Percentiles rank a stretch among this genome's conserved stretches.
Conservation (phyloP, 106 monocot genomes). For the Apostasia shenzhenica region DNA sequence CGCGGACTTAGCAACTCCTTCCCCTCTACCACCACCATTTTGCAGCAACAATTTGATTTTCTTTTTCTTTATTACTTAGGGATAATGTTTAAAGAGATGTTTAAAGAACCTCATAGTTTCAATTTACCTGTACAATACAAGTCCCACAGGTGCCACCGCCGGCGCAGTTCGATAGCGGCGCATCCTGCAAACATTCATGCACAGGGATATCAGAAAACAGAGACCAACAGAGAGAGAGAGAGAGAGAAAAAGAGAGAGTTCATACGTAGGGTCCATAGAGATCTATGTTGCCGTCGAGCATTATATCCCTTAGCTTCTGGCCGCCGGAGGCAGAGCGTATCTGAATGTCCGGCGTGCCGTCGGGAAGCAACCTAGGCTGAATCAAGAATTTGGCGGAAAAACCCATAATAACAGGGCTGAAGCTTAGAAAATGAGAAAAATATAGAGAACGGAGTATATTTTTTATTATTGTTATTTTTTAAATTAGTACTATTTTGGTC, state of each 20-base stretch:
- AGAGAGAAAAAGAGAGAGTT: not conserved
- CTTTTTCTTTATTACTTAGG: not conserved
- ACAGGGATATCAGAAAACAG: not conserved
- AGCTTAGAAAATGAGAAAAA: not conserved
- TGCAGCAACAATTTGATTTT: not conserved
- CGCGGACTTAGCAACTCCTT: conserved; percentile 56
- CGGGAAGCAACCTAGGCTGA: conserved; percentile 73
- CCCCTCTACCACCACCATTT: conserved; percentile 59
- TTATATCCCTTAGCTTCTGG: conserved; percentile 84
- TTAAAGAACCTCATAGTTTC: too few species aligned
- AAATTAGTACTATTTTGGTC: too few species aligned
- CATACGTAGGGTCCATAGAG: conserved; percentile 90
- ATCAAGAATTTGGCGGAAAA: not conserved
- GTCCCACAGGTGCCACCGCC: conserved; percentile 81
- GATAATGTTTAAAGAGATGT: not conserved
- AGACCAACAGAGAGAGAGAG: not conserved
- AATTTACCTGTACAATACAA: conserved; percentile 72
- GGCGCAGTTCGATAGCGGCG: conserved; percentile 53
- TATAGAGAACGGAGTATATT: too few species aligned
- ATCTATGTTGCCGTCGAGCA: conserved; percentile 84
- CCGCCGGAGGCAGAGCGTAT: conserved; percentile 65
- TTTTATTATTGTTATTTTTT: too few species aligned
- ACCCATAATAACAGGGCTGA: too few species aligned
- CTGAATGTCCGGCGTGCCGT: conserved; percentile 75
- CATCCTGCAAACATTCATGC: conserved; percentile 28